A percentile compares a stretch with the other conserved stretches of the same genome.
Evolutionary conservation across 1,139 yeast genomes (phyloP).

Genomic region (Debaryomycetaceae sp.): DNA sequence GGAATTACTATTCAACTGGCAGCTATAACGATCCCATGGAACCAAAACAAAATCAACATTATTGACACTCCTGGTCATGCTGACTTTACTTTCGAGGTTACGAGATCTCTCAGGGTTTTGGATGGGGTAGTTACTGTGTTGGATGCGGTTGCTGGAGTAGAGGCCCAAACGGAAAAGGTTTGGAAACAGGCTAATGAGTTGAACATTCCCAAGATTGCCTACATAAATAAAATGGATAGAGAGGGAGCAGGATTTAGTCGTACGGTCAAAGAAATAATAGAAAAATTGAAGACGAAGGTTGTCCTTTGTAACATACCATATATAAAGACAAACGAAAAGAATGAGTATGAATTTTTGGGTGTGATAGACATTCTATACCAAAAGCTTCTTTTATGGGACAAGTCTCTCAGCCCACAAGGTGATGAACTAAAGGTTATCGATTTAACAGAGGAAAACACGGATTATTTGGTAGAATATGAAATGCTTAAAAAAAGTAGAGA

Average conservation of each 20-base stretch:
- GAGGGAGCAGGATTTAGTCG: slow-evolving; percentile 93
- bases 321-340: slow-evolving; percentile 40
- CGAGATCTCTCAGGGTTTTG: slow-evolving; percentile 78
- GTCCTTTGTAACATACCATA: slow-evolving; percentile 79
- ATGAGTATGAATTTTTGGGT: slow-evolving; percentile 62
- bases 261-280: slow-evolving; percentile 81
- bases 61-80: slow-evolving; percentile 99
- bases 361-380: slow-evolving; percentile 76
- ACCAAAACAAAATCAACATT: slow-evolving; percentile 67
- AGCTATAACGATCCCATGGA: slow-evolving; percentile 91
- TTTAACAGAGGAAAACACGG: slow-evolving; percentile 24
- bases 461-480: slow-evolving; percentile 34
- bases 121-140: slow-evolving; percentile 92
- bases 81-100: slow-evolving; percentile 94
- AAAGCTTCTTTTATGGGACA: slow-evolving; percentile 63
- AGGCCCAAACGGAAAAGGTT: slow-evolving; percentile 95
- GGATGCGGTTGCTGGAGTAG: slow-evolving; percentile 98
- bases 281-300: slow-evolving; percentile 70
- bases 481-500: slow-evolving; percentile 62
- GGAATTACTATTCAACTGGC: slow-evolving; percentile 98
- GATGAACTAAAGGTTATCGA: slow-evolving; percentile 51
- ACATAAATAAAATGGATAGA: slow-evolving; percentile 93
- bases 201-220: slow-evolving; percentile 70
- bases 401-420: slow-evolving; percentile 47
- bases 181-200: slow-evolving; percentile 83